phyloP scores from a whole-genome alignment of 2,329 filamentous ascomycete genomes.

The Botryotinia globosa region DNA sequence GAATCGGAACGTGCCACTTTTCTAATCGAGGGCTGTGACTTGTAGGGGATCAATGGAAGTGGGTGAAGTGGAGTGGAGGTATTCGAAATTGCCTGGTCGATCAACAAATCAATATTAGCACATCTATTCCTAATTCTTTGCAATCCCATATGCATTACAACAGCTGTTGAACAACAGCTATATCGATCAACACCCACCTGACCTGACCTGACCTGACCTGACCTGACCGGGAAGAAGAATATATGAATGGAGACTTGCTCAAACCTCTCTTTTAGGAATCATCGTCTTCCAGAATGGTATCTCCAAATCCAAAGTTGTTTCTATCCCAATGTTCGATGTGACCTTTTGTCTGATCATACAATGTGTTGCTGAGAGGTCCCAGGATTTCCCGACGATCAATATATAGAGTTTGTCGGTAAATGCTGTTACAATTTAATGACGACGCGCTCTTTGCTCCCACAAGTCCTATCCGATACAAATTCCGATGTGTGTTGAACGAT shows the following conservation, averaged over 20 bases:
- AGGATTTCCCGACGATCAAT: neutral
- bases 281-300: constrained; percentile 1
- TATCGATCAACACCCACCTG: neutral
- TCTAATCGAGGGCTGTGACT: constrained; percentile 9
- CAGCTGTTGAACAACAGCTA: neutral
- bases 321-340: neutral
- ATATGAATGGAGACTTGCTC: constrained; percentile 9
- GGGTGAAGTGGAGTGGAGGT: constrained; percentile 7
- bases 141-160: neutral
- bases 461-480: neutral
- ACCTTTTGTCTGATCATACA: neutral
- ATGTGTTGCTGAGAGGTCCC: neutral
- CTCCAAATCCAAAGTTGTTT: neutral
- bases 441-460: neutral
- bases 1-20: constrained; percentile 6
- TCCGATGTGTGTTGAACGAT: neutral
- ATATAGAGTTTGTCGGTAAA: neutral
- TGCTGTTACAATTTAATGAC: neutral
- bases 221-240: neutral
- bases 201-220: neutral
- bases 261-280: constrained; percentile 2
- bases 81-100: constrained; percentile 7
- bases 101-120: constrained; percentile 14
- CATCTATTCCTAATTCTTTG: neutral
- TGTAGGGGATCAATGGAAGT: neutral